Conservation (phyloP, 768 basidiomycete species). For the Termitomyces sp. region DNA sequence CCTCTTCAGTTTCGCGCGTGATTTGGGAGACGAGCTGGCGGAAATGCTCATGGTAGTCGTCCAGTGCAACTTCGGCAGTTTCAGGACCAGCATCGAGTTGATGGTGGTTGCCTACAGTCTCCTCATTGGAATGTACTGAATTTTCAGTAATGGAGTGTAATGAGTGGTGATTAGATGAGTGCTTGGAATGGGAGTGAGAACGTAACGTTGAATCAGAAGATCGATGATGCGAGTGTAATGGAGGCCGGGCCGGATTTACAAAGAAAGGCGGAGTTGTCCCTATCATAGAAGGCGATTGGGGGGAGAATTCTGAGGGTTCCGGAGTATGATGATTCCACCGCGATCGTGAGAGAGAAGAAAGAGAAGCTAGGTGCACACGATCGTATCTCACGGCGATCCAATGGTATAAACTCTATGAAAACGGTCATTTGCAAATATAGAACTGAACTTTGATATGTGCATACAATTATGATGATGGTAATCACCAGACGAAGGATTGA, state of each 20-base stretch:
- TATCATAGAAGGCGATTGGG: constrained; percentile 16
- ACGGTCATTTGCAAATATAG: background rate
- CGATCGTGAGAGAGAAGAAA: constrained; percentile 18
- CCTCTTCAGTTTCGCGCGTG: constrained; percentile 50
- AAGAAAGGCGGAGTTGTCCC: constrained; percentile 5
- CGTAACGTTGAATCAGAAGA: constrained; percentile 20
- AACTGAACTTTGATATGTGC: constrained; percentile 21
- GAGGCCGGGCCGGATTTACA: constrained; percentile 4
- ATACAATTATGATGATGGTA: constrained; percentile 51
- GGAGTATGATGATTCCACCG: constrained; percentile 9
- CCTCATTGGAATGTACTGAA: constrained; percentile 14
- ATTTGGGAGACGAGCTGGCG: constrained; percentile 47
- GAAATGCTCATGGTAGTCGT: constrained; percentile 48
- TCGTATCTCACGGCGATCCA: constrained; percentile 22
- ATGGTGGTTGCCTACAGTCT: background rate
- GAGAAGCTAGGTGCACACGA: constrained; percentile 20
- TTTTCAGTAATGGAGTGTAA: constrained; percentile 12
- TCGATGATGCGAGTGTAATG: constrained; percentile 9
- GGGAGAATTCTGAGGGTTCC: constrained; percentile 13
- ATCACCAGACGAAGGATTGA: constrained; percentile 50
- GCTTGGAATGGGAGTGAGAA: constrained; percentile 13
- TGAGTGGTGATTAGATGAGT: constrained; percentile 12
- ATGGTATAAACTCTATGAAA: constrained; percentile 25
- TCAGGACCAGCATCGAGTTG: constrained; percentile 8
- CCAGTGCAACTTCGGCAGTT: constrained; percentile 32